phyloP scores from a whole-genome alignment of 805 yeast genomes.

The Zygoascus bituminiphila region DNA sequence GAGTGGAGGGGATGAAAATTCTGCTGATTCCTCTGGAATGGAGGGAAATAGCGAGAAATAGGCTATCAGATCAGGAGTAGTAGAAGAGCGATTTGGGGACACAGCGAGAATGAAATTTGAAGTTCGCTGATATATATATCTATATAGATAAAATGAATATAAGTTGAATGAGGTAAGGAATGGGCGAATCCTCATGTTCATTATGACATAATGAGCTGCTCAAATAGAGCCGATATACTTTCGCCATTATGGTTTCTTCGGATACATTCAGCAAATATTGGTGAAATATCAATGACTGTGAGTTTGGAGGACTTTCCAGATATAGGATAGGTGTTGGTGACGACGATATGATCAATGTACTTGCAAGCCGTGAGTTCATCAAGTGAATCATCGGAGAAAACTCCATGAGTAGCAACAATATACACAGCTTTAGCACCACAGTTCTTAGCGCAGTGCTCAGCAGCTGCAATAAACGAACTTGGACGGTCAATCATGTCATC shows the following conservation, averaged over 20 bases:
- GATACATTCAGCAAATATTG: slow-evolving; percentile 95
- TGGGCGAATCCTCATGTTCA: neutral
- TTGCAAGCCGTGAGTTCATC: slow-evolving; percentile 69
- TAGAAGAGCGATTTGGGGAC: too few relatives aligned
- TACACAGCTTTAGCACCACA: slow-evolving; percentile 93
- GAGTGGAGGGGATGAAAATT: neutral
- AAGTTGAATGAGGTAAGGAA: neutral
- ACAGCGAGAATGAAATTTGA: too few relatives aligned
- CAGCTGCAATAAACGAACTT: slow-evolving; percentile 89
- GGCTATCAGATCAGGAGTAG: too few relatives aligned
- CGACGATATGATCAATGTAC: slow-evolving; percentile 85
- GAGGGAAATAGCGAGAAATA: too few relatives aligned
- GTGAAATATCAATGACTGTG: slow-evolving; percentile 83
- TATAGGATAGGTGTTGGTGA: slow-evolving; percentile 94
- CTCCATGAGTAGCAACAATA: slow-evolving; percentile 92
- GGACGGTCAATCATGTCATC: slow-evolving; percentile 98
- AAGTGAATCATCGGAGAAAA: slow-evolving; percentile 80
- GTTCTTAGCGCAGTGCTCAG: slow-evolving; percentile 90
- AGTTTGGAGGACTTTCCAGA: slow-evolving; percentile 56
- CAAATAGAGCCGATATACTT: slow-evolving; percentile 86
- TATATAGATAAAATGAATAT: neutral
- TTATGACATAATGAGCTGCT: slow-evolving; percentile 54
- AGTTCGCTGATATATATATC: neutral
- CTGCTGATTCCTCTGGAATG: neutral
- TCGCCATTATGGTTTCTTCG: slow-evolving; percentile 99